A percentile compares a stretch with the other conserved stretches of the same genome.
These are phyloP conservation scores for Claviceps sp. DNA, from an alignment of 2,329 filamentous ascomycete genomes.

Conservation along the genomic window DNA sequence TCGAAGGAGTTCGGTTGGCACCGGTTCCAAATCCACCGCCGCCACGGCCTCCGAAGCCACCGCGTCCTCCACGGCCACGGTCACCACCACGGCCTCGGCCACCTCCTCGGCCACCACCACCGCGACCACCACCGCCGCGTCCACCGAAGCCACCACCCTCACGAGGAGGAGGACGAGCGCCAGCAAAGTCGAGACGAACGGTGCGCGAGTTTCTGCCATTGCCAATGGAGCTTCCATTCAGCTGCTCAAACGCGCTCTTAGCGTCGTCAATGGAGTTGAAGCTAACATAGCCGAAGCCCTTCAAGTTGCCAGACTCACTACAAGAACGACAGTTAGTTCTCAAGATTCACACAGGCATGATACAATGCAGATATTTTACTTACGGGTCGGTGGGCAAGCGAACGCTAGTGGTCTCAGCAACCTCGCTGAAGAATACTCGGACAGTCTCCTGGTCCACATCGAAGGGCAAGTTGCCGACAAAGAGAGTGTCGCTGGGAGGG, in stretches of 20 bases:
- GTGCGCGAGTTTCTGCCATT: conserved; percentile 56
- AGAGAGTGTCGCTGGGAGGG: conserved; percentile 74
- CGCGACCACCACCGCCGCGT: conserved; percentile 38
- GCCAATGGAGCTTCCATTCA: conserved; percentile 53
- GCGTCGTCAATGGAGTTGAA: conserved; percentile 76
- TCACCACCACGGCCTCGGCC: conserved; percentile 14
- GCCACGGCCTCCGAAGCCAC: conserved; percentile 28
- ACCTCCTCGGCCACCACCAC: conserved; percentile 31
- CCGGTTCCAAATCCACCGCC: conserved; percentile 39
- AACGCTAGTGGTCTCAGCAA: conserved; percentile 60
- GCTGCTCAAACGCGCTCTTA: conserved; percentile 54
- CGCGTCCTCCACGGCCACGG: conserved; percentile 34
- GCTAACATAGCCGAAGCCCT: conserved; percentile 87
- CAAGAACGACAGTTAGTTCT: not conserved
- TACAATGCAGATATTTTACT: conserved; percentile 16
- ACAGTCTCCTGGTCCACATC: conserved; percentile 66
- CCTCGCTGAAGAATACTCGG: conserved; percentile 58
- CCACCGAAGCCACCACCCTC: conserved; percentile 39
- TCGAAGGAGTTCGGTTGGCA: conserved; percentile 27
- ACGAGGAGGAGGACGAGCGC: conserved; percentile 49
- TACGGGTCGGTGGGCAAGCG: conserved; percentile 76
- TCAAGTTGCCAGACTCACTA: conserved; percentile 67
- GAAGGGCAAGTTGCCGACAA: conserved; percentile 85
- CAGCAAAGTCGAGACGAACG: conserved; percentile 73
- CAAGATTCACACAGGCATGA: too few species aligned